Evolutionary conservation across 805 yeast species (phyloP).

Genomic region (Yueomyces sp.): DNA sequence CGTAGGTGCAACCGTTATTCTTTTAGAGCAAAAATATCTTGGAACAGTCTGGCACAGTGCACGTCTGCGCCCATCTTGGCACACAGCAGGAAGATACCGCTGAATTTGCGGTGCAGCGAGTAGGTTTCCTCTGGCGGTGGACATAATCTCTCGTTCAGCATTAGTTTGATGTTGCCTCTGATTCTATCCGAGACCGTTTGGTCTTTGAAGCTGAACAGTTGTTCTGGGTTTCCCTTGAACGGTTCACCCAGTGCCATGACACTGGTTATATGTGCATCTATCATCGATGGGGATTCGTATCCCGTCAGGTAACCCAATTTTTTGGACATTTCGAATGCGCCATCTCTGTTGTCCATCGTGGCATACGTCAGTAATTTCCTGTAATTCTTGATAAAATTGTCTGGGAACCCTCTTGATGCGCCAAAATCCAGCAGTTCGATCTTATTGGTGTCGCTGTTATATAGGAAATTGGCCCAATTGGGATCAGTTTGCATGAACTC

Average conservation of each 20-base stretch:
- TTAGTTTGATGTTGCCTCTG: constrained; percentile 70
- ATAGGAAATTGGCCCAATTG: constrained; percentile 95
- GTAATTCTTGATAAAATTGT: constrained; percentile 56
- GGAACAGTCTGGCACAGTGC: constrained; percentile 65
- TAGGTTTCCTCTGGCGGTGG: constrained; percentile 99
- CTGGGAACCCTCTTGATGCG: constrained; percentile 72
- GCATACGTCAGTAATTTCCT: constrained; percentile 64
- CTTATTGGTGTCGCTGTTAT: constrained; percentile 54
- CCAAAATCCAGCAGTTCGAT: constrained; percentile 91
- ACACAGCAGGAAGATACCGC: constrained; percentile 87
- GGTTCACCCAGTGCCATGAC: constrained; percentile 89
- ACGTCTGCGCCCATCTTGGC: constrained; percentile 74
- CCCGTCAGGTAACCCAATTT: constrained; percentile 87
- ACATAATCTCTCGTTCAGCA: constrained; percentile 82
- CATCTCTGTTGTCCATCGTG: constrained; percentile 47
- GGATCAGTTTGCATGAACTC: constrained; percentile 98
- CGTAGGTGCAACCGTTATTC: not conserved
- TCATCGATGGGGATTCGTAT: constrained; percentile 74
- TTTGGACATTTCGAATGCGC: constrained; percentile 50
- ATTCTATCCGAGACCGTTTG: constrained; percentile 95
- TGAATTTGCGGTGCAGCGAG: constrained; percentile 86
- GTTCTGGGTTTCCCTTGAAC: constrained; percentile 37
- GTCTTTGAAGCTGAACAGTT: constrained; percentile 52
- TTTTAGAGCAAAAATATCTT: constrained; percentile 51
- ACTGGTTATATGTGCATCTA: constrained; percentile 84